These are phyloP conservation scores for Vicia villosa DNA, from an alignment of 306 rosid species.

Conservation along the genomic window DNA sequence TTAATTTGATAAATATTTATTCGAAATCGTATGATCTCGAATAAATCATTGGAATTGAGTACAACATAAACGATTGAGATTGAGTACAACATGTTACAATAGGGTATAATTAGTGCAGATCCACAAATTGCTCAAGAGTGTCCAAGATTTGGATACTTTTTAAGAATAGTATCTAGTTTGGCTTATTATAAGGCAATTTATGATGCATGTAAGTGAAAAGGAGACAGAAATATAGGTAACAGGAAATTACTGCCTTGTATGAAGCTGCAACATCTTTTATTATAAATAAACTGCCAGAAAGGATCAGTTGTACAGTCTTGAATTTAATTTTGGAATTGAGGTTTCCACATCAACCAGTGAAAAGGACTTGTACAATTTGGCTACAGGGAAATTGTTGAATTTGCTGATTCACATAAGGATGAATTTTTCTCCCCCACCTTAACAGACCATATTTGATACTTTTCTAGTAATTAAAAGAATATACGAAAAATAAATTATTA, in stretches of 20 bases:
- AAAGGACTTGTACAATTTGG: conserved; percentile 41
- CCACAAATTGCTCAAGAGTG: background rate
- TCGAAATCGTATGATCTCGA: no score
- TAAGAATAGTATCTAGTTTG: conserved; percentile 19
- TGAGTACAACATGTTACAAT: background rate
- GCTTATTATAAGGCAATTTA: conserved; percentile 32
- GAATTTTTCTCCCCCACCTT: background rate
- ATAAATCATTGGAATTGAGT: no score
- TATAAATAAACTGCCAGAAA: conserved; percentile 29
- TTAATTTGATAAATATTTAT: no score
- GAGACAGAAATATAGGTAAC: conserved; percentile 30
- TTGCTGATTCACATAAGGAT: conserved; percentile 3
- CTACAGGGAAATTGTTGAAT: conserved; percentile 1
- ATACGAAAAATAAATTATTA: no score
- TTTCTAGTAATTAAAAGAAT: no score
- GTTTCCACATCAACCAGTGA: conserved; percentile 31
- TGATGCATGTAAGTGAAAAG: conserved; percentile 20
- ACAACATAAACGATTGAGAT: background rate
- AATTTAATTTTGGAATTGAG: conserved; percentile 33
- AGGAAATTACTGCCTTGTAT: conserved; percentile 40
- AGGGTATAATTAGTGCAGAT: background rate
- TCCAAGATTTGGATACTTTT: conserved; percentile 10
- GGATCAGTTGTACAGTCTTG: conserved; percentile 23
- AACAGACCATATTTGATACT: conserved; percentile 1
- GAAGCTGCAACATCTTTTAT: conserved; percentile 30